Evolutionary conservation across 768 basidiomycete genomes (phyloP), one percentile per base, ranked within the genome.

Genomic region (Russula lepida): DNA sequence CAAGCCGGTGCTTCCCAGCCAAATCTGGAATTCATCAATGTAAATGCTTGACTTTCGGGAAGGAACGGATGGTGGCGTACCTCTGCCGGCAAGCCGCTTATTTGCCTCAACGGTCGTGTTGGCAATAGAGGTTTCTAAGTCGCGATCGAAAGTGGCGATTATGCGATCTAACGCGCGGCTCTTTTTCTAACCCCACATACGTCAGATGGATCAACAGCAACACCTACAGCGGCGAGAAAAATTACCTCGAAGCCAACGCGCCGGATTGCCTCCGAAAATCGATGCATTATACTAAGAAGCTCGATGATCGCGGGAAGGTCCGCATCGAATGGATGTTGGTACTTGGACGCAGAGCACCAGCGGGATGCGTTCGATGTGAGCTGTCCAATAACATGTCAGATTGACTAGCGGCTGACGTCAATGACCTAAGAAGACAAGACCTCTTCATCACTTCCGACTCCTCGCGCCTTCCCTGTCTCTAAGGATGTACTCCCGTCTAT

Each of bases 401-500:
- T 35, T 37, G 12, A 44, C 27, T n/a, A 11, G 6, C n/a, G 43
- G 17, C 27, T 74, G 65, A 23, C 67, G 47, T 8, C 77, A 78
- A 11, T 2, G 7, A 5, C 12, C 2, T 73, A 28, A 21, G 44
- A 70, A 28, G 9, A 75, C 65, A 69, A 35, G 9, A 75, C 65
- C 81, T 85, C 84, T 77, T 88, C 84, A 67, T 89, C 84, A 33
- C 84, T 75, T 41, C 74, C 74, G 17, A 89, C 75, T 74, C 85
- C 84, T 48, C 83, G 82, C 47, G 84, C 79, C 67, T 88, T 89
- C 12, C 88, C 88, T 67, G 85, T 85, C 69, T 89, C 83, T 48
- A 84, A 83, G n/a, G 85, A 82, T 67, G 85, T 79, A 35, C 85
- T 87, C 6, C 84, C 82, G 68, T 92, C 89, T 57, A 86, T 80